Percentiles rank a stretch among this genome's conserved stretches.
phyloP scores from a whole-genome alignment of 208 protist genomes.

The Acanthamoeba royreba region DNA sequence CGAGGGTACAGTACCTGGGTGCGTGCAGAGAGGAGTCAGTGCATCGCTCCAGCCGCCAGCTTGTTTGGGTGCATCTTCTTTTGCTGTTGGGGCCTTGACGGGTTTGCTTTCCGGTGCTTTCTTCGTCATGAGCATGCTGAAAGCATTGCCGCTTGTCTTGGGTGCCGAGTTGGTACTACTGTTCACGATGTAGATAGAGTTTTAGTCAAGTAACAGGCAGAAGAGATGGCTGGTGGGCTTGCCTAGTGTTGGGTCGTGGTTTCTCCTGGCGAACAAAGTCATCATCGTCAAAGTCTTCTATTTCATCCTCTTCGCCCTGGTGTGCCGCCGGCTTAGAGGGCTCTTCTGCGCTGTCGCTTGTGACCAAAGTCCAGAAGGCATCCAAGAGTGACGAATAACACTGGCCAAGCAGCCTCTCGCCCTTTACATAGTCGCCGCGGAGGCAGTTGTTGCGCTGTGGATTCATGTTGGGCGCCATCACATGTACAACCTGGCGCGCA shows the following conservation, averaged over 20 bases:
- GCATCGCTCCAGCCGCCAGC: neutral
- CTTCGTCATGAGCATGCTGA: conserved; percentile 5
- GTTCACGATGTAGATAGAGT: neutral
- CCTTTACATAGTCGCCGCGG: neutral
- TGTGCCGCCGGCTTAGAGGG: neutral
- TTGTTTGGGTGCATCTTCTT: neutral
- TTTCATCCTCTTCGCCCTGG: neutral
- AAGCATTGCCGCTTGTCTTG: too few relatives aligned
- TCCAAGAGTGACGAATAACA: neutral
- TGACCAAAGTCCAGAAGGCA: neutral
- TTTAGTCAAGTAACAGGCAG: neutral
- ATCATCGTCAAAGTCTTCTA: neutral
- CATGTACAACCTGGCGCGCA: neutral
- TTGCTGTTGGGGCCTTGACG: neutral
- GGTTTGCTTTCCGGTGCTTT: neutral
- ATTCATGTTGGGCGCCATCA: conserved; percentile 33
- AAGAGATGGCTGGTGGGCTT: neutral
- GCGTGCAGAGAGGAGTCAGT: neutral
- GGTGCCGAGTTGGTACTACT: neutral
- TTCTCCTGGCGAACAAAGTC: neutral
- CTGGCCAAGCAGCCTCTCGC: neutral
- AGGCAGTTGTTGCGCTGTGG: neutral
- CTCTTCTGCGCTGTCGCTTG: neutral
- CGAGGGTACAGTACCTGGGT: neutral
- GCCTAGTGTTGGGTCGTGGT: neutral